These are phyloP conservation scores for Gelatoporia subvermispora DNA, from an alignment of 768 basidiomycete species.

Conservation along the genomic window DNA sequence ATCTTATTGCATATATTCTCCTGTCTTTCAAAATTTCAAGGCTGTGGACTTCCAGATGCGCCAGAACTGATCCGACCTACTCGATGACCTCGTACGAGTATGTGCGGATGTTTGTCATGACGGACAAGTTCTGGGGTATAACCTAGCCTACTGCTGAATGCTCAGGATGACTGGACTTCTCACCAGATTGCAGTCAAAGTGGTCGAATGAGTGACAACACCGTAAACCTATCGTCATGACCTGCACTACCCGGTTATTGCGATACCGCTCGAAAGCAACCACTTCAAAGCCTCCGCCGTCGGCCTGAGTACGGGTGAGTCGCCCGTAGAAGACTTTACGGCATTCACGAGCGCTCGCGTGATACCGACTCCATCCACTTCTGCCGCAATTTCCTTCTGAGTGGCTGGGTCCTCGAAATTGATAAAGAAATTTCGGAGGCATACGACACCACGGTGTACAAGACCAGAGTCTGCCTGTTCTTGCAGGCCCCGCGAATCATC, in stretches of 20 bases:
- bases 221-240: no score
- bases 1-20: no score
- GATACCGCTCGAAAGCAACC: slow-evolving; percentile 28
- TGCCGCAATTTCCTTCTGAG: slow-evolving; percentile 39
- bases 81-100: no score
- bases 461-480: slow-evolving; percentile 44
- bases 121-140: no score
- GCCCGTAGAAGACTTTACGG: slow-evolving; percentile 38
- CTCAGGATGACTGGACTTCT: no score
- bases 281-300: slow-evolving; percentile 48
- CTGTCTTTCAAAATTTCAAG: no score
- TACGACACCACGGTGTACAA: slow-evolving; percentile 77
- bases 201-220: no score
- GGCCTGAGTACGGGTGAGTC: slow-evolving; percentile 39
- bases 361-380: slow-evolving; percentile 54
- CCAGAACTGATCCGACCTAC: no score
- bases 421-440: slow-evolving; percentile 62
- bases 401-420: slow-evolving; percentile 36
- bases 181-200: no score
- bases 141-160: no score
- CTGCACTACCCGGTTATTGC: slow-evolving; percentile 10
- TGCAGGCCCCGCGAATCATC: slow-evolving; percentile 27
- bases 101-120: no score
- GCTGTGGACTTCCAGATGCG: no score
- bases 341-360: slow-evolving; percentile 42